Base-by-base conservation (phyloP, 208 protist genomes). In the Crithidia thermophila region DNA sequence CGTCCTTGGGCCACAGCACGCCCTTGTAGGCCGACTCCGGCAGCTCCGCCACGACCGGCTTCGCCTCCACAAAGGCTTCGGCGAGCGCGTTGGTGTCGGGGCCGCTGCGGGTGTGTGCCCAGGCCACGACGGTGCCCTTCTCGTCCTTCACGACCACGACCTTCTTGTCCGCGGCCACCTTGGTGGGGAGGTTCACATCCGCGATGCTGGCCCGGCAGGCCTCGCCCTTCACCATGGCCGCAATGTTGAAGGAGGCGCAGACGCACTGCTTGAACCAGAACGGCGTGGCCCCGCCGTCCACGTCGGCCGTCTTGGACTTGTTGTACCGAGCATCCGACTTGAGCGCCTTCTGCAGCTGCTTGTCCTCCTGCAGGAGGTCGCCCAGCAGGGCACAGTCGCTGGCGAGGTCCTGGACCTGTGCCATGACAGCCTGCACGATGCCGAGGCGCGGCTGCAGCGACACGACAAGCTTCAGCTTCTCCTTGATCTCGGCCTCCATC, bases 1-100 rank as follows among this genome's bases (percentile, higher is more conserved):
- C 77, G 16, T 93, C 87, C 69, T 93, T 93, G 4, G 75, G 62
- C 84, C 84, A 88, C 45, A 93, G 9, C 25, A 93, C 67, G 23
- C 81, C 81, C 45, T 53, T 43, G 69, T 65, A 72, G 28, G 37
- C 40, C 16, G 28, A 1, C 16, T 33, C 50, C 9, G 82, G 61
- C 23, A 82, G 50, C 37, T 73, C 72, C 1, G 77, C 58, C 33
- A 66, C 53, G 47, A 50, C 70, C 47, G 69, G 62, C 37, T 73
- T 62, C 28, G 75, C 40, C 4, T 73, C 65, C 21, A 86, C 34
- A 18, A 61, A 70, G 14, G 75, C 74, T 39, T 68, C 70, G 34
- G 73, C 75, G 20, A 65, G 47, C 16, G 75, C 72, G 14, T 43
- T 65, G 2, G 53, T 34, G 56, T 82, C 72, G 30, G 71, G 75